phyloP scores from a whole-genome alignment of 1,284 basidiomycete species.

The Ustilago curta region DNA sequence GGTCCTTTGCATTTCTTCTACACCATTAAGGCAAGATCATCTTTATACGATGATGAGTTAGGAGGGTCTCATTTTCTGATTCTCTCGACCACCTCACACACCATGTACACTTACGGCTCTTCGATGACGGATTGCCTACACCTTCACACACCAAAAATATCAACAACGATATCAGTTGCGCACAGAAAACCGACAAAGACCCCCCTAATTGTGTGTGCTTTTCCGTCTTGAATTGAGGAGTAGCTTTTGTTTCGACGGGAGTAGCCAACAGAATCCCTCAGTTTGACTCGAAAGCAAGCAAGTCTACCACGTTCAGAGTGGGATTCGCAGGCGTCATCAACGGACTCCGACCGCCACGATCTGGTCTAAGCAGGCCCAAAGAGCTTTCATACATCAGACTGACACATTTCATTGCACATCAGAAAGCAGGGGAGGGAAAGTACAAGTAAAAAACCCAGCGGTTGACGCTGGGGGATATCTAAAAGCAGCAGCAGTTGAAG shows the following conservation, averaged over 20 bases:
- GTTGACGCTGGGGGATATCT: slow-evolving; percentile 6
- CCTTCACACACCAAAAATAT: slow-evolving; percentile 42
- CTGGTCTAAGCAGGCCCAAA: too few relatives aligned
- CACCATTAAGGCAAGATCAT: background rate
- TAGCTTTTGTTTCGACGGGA: too few relatives aligned
- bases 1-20: slow-evolving; percentile 18
- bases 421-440: background rate
- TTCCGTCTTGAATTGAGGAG: too few relatives aligned
- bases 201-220: too few relatives aligned
- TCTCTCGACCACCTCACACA: slow-evolving; percentile 27
- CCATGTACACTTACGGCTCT: background rate
- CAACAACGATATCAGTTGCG: slow-evolving; percentile 43
- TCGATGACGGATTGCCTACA: background rate
- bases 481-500: slow-evolving; percentile 26
- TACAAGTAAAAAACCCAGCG: background rate
- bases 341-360: too few relatives aligned
- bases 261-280: too few relatives aligned
- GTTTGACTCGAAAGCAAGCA: too few relatives aligned
- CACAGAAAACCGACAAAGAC: slow-evolving; percentile 23
- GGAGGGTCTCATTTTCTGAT: background rate
- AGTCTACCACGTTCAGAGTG: too few relatives aligned
- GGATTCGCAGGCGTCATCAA: too few relatives aligned
- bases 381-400: too few relatives aligned
- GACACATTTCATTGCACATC: background rate
- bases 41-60: too few relatives aligned